phyloP scores from a whole-genome alignment of 2,329 filamentous ascomycete genomes.

The Stachybotrys echinatus region DNA sequence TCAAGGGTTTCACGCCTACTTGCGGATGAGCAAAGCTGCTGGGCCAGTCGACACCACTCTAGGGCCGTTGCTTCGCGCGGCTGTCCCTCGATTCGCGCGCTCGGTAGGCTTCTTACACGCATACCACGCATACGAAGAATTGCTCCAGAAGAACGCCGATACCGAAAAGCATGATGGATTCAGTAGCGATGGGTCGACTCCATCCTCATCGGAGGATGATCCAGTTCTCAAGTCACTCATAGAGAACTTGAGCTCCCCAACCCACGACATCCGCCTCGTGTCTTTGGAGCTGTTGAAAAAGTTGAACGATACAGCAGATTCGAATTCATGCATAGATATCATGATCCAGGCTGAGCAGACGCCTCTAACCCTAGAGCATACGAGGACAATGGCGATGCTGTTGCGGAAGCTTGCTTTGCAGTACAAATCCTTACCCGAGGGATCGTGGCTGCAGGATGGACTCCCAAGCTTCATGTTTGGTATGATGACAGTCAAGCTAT shows the following conservation, averaged over 20 bases:
- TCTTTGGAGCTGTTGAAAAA: conserved; percentile 68
- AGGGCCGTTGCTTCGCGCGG: conserved; percentile 60
- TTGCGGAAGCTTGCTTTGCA: conserved; percentile 67
- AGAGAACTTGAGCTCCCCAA: conserved; percentile 68
- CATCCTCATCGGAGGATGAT: conserved; percentile 42
- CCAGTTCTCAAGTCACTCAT: conserved; percentile 61
- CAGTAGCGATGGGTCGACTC: conserved; percentile 33
- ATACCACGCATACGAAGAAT: conserved; percentile 50
- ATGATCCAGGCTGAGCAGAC: conserved; percentile 80
- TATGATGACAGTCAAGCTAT: conserved; percentile 77
- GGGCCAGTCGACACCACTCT: conserved; percentile 53
- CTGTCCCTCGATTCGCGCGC: conserved; percentile 60
- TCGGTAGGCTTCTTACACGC: conserved; percentile 62
- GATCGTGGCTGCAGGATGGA: conserved; percentile 63
- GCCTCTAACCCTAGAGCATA: conserved; percentile 69
- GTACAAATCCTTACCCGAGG: conserved; percentile 55
- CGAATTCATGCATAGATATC: conserved; percentile 27
- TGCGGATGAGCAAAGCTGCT: conserved; percentile 58
- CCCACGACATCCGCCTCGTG: conserved; percentile 66
- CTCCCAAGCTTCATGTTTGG: conserved; percentile 85
- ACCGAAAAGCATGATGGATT: conserved; percentile 18
- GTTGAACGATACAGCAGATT: conserved; percentile 32
- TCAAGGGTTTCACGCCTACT: conserved; percentile 68
- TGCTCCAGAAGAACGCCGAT: conserved; percentile 12
- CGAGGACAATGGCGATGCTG: conserved; percentile 76